Evolutionary conservation across 352 stramenopile species (phyloP).

Genomic region (Pseudoperonospora humuli): DNA sequence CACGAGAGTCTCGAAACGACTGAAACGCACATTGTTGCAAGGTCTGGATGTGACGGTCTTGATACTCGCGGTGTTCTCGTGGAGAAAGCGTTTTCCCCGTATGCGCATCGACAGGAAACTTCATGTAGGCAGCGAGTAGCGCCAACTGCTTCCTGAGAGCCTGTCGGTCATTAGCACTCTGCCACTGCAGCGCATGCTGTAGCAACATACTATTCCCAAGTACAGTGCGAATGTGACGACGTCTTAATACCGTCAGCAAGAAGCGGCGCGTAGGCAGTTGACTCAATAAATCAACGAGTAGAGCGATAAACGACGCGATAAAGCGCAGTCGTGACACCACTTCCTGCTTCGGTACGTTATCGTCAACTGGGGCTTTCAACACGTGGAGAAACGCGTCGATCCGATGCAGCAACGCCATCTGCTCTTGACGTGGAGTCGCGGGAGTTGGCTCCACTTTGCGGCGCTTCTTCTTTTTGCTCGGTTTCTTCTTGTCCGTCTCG

Average conservation of each 20-base stretch:
- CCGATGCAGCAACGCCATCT: slow-evolving; percentile 28
- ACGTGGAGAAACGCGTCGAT: slow-evolving; percentile 43
- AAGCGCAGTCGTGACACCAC: slow-evolving; percentile 28
- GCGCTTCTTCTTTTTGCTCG: slow-evolving; percentile 27
- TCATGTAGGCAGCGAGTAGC: slow-evolving; percentile 55
- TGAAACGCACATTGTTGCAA: slow-evolving; percentile 69
- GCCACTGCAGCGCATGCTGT: slow-evolving; percentile 31
- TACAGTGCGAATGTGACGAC: slow-evolving; percentile 42
- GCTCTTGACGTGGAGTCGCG: slow-evolving; percentile 9
- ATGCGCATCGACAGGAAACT: slow-evolving; percentile 82
- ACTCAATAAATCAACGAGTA: slow-evolving; percentile 81
- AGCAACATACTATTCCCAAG: slow-evolving; percentile 37
- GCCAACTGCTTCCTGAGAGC: slow-evolving; percentile 57
- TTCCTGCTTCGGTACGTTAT: slow-evolving; percentile 16
- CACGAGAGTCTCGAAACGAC: slow-evolving; percentile 28
- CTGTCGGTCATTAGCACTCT: slow-evolving; percentile 26
- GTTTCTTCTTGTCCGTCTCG: slow-evolving; percentile 10
- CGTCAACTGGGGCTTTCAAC: slow-evolving; percentile 21
- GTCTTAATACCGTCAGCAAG: slow-evolving; percentile 55
- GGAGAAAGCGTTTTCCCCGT: slow-evolving; percentile 51
- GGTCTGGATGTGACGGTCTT: slow-evolving; percentile 43
- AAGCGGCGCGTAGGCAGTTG: slow-evolving; percentile 89
- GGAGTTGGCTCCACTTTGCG: slow-evolving; percentile 21
- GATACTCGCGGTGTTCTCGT: slow-evolving; percentile 41
- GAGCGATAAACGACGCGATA: slow-evolving; percentile 56